phyloP scores from a whole-genome alignment of 768 basidiomycete genomes.

The Psilocybe subaeruginosa region DNA sequence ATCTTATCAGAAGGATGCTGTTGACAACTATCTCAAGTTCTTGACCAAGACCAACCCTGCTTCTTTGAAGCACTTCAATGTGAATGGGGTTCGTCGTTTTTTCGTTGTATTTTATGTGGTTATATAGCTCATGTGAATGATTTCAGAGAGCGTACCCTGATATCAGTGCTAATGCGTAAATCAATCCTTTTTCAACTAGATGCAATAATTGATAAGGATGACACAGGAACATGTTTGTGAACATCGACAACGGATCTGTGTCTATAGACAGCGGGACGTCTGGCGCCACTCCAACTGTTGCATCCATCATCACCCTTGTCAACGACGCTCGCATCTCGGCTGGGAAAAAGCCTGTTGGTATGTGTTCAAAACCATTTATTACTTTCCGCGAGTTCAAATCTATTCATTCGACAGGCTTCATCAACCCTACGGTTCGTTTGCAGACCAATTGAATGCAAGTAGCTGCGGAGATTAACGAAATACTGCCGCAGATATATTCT shows the following conservation, averaged over 20 bases:
- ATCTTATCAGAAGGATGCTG: slow-evolving; percentile 43
- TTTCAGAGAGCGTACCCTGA: slow-evolving; percentile 37
- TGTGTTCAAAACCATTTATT: slow-evolving; percentile 24
- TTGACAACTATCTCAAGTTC: slow-evolving; percentile 38
- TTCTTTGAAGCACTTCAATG: slow-evolving; percentile 26
- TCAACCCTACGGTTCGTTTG: slow-evolving; percentile 42
- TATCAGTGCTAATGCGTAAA: slow-evolving; percentile 49
- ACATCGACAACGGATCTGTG: slow-evolving; percentile 17
- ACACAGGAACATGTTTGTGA: slow-evolving; percentile 17
- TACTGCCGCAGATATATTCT: slow-evolving; percentile 22
- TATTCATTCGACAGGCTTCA: slow-evolving; percentile 31
- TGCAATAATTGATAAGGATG: not conserved
- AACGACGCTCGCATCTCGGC: slow-evolving; percentile 51
- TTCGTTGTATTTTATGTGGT: not conserved
- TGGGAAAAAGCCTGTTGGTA: slow-evolving; percentile 46
- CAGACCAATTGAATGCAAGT: not conserved
- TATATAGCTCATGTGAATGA: not conserved
- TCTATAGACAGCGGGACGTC: slow-evolving; percentile 43
- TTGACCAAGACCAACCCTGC: slow-evolving; percentile 33
- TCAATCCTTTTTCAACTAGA: not conserved
- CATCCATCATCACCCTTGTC: slow-evolving; percentile 49
- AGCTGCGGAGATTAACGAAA: slow-evolving; percentile 23
- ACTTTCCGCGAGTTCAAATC: not conserved
- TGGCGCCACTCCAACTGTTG: slow-evolving; percentile 39
- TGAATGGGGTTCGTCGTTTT: slow-evolving; percentile 32